Evolutionary conservation across 1,139 yeast species (phyloP), one percentile per base, ranked within the genome.

Genomic region (Candida buenavistaensis): DNA sequence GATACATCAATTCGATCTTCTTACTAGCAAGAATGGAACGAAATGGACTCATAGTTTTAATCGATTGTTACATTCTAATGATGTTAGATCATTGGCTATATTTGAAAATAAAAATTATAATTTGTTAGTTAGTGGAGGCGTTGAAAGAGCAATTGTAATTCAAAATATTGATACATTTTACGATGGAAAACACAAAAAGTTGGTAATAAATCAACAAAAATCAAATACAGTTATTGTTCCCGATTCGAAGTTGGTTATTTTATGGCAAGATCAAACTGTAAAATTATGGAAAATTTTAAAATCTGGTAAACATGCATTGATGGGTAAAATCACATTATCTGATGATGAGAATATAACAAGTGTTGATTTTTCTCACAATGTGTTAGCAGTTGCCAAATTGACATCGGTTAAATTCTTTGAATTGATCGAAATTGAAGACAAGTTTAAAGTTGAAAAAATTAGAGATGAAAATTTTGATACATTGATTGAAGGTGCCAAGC

Each of bases 21-120:
- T 68, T 20, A 48, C 51, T 27, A 59, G 61, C 35, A 68, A 68
- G 37, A 57, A 63, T 23, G 58, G 51, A 6, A 46, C 71, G 25
- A 80, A 81, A 54, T 92, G 98, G 98, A 76, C 85, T n/a, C 83
- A 80, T 49, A 73, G 80, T 46, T 76, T 80, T 37, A 87, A 82
- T 57, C 72, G 96, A 50, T 69, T 90, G 39, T 71, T 90, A 46
- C 97, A 92, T 58, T 80, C 95, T 29, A 89, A 89, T 54, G 98
- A 92, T 61, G 80, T 92, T 26, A 79, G 98, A 50, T 72, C 95
- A 1, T 74, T 92, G 75, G 68, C 82, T 1, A 64, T 81, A 5
- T 84, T 71, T 48, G 88, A 82, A 55, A 75, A 90, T 31, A 81
- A 78, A 46, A 80, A 80, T 23, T 72, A 81, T 34, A 83, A 82